Conservation (phyloP, 2,329 filamentous ascomycete genomes). For the Cephalotrichum gorgonifer region DNA sequence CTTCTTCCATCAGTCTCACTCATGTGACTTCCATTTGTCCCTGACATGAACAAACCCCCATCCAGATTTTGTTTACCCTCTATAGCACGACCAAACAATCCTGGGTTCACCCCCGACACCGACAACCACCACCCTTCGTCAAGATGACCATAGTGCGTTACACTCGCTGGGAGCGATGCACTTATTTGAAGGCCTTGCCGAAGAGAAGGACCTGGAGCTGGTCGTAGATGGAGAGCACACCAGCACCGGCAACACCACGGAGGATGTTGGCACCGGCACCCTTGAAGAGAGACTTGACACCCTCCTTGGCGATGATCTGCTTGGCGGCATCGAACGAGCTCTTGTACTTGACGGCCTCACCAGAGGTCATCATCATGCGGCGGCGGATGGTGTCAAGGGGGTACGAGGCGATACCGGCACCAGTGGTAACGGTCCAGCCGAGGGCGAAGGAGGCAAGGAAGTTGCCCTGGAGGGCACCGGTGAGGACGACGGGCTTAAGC, state of each 20-base stretch:
- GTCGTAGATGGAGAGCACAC: conserved; percentile 99
- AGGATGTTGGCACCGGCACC: conserved; percentile 99
- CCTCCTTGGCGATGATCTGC: conserved; percentile 97
- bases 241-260: conserved; percentile 99
- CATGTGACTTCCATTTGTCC: conserved; percentile 36
- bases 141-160: background rate
- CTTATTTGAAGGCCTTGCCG: conserved; percentile 95
- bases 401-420: conserved; percentile 99
- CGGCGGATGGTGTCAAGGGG: conserved; percentile 99
- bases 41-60: conserved; percentile 28
- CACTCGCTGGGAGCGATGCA: conserved; percentile 23
- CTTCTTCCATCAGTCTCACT: conserved; percentile 25
- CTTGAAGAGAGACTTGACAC: conserved; percentile 99
- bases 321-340: conserved; percentile 87
- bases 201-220: conserved; percentile 98
- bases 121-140: background rate
- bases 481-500: conserved; percentile 96
- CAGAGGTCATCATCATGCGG: conserved; percentile 99
- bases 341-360: conserved; percentile 99
- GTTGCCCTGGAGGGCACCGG: conserved; percentile 87
- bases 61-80: conserved; percentile 19
- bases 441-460: conserved; percentile 99
- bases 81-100: conserved; percentile 11
- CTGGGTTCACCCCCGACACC: background rate
- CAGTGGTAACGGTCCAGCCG: conserved; percentile 98